phyloP scores from a whole-genome alignment of 495 filamentous ascomycete species.

The Aspergillus nidulans region DNA sequence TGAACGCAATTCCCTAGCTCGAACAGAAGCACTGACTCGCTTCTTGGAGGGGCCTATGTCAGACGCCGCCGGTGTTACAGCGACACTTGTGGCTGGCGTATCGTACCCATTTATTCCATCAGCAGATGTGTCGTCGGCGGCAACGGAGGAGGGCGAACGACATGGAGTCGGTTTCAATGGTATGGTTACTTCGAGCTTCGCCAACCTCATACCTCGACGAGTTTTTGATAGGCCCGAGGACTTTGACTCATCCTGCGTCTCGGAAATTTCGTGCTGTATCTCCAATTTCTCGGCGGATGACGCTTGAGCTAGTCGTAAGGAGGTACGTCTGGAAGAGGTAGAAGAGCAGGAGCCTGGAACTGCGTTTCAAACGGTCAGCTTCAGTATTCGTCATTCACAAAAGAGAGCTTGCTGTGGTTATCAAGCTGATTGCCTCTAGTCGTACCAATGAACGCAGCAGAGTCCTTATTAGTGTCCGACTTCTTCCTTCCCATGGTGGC shows the following conservation, averaged over 20 bases:
- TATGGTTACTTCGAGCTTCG: constrained; percentile 37
- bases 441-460: constrained; percentile 12
- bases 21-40: constrained; percentile 36
- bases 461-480: not conserved
- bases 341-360: not conserved
- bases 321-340: constrained; percentile 19
- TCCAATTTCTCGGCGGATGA: constrained; percentile 14
- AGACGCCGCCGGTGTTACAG: constrained; percentile 52
- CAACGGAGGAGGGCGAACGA: constrained; percentile 27
- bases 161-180: constrained; percentile 24
- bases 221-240: not conserved
- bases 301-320: constrained; percentile 23
- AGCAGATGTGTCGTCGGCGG: constrained; percentile 26
- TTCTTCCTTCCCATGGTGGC: constrained; percentile 13
- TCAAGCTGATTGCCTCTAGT: not conserved
- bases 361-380: not conserved
- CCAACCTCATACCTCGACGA: not conserved
- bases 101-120: constrained; percentile 58
- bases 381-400: not conserved
- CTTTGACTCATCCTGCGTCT: not conserved
- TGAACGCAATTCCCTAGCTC: constrained; percentile 37
- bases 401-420: not conserved
- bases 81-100: constrained; percentile 74
- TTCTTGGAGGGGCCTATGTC: constrained; percentile 24
- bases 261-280: not conserved